A percentile compares a stretch with the other conserved stretches of the same genome.
Conservation (phyloP, 768 basidiomycete genomes). For the Termitomyces sp. region DNA sequence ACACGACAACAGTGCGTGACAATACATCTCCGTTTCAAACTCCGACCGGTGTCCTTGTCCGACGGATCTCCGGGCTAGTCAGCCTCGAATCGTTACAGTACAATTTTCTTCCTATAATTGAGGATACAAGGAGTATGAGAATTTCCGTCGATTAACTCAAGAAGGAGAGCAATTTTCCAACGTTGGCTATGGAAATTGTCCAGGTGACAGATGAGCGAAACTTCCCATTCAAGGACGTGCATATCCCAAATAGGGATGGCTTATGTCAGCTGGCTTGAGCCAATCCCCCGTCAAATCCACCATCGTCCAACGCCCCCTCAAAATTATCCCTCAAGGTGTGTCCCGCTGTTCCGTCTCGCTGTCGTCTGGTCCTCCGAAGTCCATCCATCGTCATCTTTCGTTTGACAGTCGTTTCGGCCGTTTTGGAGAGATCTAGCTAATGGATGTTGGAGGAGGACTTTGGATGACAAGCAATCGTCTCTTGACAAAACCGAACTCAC, state of each 20-base stretch:
- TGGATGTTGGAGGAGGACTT: conserved; percentile 16
- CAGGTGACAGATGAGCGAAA: not conserved
- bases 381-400: conserved; percentile 8
- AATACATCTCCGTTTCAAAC: conserved; percentile 24
- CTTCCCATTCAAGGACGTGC: too few relatives aligned
- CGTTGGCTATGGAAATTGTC: not conserved
- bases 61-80: not conserved
- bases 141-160: too few relatives aligned
- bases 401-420: conserved; percentile 20
- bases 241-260: conserved; percentile 13
- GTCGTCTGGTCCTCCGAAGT: conserved; percentile 14
- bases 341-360: conserved; percentile 14
- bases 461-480: conserved; percentile 31
- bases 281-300: conserved; percentile 17
- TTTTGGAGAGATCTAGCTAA: conserved; percentile 13
- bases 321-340: conserved; percentile 41
- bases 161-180: not conserved
- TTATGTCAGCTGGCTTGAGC: conserved; percentile 33
- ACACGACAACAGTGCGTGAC: conserved; percentile 14
- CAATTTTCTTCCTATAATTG: not conserved
- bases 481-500: conserved; percentile 37
- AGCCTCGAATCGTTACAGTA: not conserved
- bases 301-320: conserved; percentile 27
- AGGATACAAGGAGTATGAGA: not conserved
- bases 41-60: conserved; percentile 24